A percentile compares a stretch with the other conserved stretches of the same genome.
These are phyloP conservation scores for Dendrocalamus latiflorus DNA, from an alignment of 202 grass and related monocot genomes.

Conservation along the genomic window DNA sequence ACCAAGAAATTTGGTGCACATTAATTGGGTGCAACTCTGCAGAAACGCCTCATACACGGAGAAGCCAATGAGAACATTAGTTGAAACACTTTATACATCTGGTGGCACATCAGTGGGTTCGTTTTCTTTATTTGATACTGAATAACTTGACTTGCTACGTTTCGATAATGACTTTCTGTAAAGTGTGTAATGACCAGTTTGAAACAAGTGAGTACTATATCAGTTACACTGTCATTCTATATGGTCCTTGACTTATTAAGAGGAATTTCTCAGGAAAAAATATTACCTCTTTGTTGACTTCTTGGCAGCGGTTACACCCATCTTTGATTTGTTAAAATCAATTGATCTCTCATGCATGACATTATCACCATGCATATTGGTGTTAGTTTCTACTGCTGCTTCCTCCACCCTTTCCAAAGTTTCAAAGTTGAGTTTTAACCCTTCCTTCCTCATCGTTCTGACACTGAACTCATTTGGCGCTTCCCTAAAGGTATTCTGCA, in stretches of 20 bases:
- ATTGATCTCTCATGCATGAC: neutral
- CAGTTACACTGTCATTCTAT: neutral
- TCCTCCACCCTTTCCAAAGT: neutral
- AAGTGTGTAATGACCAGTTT: neutral
- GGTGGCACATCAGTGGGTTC: neutral
- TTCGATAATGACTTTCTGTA: neutral
- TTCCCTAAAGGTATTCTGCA: neutral
- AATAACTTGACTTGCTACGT: neutral
- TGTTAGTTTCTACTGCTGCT: neutral
- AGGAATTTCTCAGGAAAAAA: neutral
- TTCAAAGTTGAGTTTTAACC: neutral
- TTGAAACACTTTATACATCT: constrained; percentile 1
- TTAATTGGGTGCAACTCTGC: constrained; percentile 2
- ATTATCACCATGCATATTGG: neutral
- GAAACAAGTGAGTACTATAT: neutral
- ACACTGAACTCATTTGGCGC: constrained; percentile 5
- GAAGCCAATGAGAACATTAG: neutral
- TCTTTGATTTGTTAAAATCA: neutral
- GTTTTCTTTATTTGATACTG: neutral
- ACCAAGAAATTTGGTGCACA: neutral
- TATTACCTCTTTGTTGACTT: constrained; percentile 15
- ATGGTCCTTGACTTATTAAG: neutral
- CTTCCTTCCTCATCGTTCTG: neutral
- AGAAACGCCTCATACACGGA: neutral
- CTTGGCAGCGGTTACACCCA: constrained; percentile 4